Evolutionary conservation across 352 stramenopile species (phyloP).

Genomic region (Phytophthora sp.): DNA sequence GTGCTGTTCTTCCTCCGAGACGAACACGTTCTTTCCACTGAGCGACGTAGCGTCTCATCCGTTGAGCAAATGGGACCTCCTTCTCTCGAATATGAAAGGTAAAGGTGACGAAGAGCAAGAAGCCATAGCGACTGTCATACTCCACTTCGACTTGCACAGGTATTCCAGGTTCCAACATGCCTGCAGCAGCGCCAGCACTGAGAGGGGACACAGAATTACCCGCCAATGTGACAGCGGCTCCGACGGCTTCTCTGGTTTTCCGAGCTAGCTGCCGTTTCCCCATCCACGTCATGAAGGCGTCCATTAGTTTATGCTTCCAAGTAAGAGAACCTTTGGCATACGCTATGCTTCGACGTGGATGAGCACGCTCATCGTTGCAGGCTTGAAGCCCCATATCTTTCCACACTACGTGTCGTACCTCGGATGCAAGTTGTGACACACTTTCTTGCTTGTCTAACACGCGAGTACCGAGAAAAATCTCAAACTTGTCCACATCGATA

Average conservation of each 20-base stretch:
- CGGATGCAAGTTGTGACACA: slow-evolving; percentile 53
- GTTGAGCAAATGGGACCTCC: slow-evolving; percentile 8
- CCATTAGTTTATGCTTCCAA: slow-evolving; percentile 41
- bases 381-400: slow-evolving; percentile 41
- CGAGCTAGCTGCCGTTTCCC: slow-evolving; percentile 23
- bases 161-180: slow-evolving; percentile 35
- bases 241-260: neutral
- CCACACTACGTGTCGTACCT: slow-evolving; percentile 62
- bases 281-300: slow-evolving; percentile 18
- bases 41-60: neutral
- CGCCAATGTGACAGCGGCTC: neutral
- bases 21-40: slow-evolving; percentile 27
- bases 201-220: slow-evolving; percentile 36
- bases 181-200: slow-evolving; percentile 7
- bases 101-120: slow-evolving; percentile 61
- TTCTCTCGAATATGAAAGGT: slow-evolving; percentile 47
- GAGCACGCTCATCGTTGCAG: slow-evolving; percentile 31
- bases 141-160: slow-evolving; percentile 84
- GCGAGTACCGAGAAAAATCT: slow-evolving; percentile 46
- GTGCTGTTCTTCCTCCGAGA: slow-evolving; percentile 14
- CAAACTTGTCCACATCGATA: slow-evolving; percentile 51
- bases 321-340: slow-evolving; percentile 21
- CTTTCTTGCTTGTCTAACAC: slow-evolving; percentile 60
- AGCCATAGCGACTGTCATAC: slow-evolving; percentile 62
- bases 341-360: slow-evolving; percentile 22